Percentiles rank a stretch among this genome's conserved stretches.
Conservation (phyloP, 129 eudicot genomes). For the Smallanthus sonchifolius region DNA sequence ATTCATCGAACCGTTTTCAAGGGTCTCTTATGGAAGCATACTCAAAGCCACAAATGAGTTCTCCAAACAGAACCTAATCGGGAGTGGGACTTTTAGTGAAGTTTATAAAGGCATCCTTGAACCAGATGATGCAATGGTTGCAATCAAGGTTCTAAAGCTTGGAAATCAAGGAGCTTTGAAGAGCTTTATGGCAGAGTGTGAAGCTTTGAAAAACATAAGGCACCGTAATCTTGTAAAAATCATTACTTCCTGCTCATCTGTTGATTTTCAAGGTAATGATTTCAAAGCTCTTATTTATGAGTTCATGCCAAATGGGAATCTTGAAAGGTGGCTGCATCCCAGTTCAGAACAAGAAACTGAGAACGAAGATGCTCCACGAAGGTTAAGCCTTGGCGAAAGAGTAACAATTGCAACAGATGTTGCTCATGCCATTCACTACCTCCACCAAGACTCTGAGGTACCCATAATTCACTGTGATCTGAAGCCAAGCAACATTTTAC, state of each 20-base stretch:
- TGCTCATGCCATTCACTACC: conserved; percentile 33
- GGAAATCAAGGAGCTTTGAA: conserved; percentile 29
- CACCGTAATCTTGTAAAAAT: conserved; percentile 38
- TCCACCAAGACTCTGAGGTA: conserved; percentile 26
- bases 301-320: conserved; percentile 40
- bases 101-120: conserved; percentile 39
- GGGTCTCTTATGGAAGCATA: conserved; percentile 32
- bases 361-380: conserved; percentile 3
- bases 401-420: conserved; percentile 33
- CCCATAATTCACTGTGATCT: conserved; percentile 39
- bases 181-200: conserved; percentile 35
- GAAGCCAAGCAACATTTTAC: conserved; percentile 38
- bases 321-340: conserved; percentile 37
- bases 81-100: conserved; percentile 27
- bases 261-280: conserved; percentile 40
- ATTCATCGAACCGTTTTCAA: conserved; percentile 11
- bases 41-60: conserved; percentile 36
- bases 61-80: conserved; percentile 26
- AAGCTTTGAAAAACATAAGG: conserved; percentile 35
- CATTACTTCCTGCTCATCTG: conserved; percentile 35
- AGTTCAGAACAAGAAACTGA: conserved; percentile 9
- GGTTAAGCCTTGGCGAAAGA: conserved; percentile 22
- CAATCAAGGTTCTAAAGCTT: conserved; percentile 36
- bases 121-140: conserved; percentile 14
- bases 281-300: conserved; percentile 37